phyloP scores from a whole-genome alignment of 1,284 basidiomycete species.

The Apiotrichum veenhuisii region DNA sequence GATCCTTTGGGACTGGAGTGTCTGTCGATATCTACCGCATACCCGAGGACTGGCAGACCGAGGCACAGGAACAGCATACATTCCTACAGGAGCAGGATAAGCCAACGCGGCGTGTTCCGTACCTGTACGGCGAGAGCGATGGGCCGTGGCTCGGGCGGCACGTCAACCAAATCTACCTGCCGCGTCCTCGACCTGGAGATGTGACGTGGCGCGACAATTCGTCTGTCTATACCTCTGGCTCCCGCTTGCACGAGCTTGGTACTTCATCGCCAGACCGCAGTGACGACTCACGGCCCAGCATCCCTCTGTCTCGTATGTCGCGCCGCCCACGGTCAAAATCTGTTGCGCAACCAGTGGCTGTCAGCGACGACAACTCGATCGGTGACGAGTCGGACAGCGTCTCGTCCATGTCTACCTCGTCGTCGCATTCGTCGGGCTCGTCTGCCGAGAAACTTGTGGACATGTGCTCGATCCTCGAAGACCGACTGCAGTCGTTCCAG shows the following conservation, averaged over 20 bases:
- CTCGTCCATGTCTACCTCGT: conserved; percentile 8
- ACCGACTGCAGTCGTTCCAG: conserved; percentile 7
- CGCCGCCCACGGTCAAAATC: conserved; percentile 8
- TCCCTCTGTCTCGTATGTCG: conserved; percentile 4
- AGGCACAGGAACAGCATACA: conserved; percentile 57
- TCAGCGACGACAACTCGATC: conserved; percentile 12
- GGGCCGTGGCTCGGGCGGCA: conserved; percentile 21
- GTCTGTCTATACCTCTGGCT: background rate
- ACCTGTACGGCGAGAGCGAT: conserved; percentile 53
- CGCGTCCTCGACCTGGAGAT: conserved; percentile 18
- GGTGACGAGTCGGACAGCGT: conserved; percentile 28
- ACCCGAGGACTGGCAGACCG: conserved; percentile 59
- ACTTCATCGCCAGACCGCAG: conserved; percentile 12
- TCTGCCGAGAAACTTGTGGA: background rate
- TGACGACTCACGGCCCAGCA: conserved; percentile 2
- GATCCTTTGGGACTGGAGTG: conserved; percentile 56
- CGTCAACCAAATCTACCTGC: conserved; percentile 33
- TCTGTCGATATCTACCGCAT: conserved; percentile 67
- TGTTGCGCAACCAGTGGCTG: background rate
- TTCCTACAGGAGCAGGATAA: conserved; percentile 71
- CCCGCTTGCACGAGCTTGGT: background rate
- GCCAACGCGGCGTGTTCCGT: conserved; percentile 61
- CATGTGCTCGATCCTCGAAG: conserved; percentile 10
- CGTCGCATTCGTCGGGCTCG: background rate
- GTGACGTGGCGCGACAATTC: conserved; percentile 3